Percentiles rank a stretch among this genome's conserved stretches.
Evolutionary conservation across 306 rosid species (phyloP).

Genomic region (Acmispon strigosus): DNA sequence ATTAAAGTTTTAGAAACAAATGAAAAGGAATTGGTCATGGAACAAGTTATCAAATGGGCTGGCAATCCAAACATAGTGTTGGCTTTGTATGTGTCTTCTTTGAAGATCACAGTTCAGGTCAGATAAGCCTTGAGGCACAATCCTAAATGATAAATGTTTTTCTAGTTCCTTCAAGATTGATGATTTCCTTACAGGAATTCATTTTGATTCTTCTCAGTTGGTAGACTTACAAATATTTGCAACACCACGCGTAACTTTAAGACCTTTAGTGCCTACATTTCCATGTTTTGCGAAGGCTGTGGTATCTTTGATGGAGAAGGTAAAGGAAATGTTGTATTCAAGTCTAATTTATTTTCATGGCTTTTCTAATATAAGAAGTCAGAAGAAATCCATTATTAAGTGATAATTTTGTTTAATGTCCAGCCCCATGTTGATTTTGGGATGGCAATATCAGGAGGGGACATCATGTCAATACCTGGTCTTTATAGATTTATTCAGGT

Average conservation of each 20-base stretch:
- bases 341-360: not conserved
- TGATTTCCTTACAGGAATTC: constrained; percentile 26
- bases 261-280: constrained; percentile 88
- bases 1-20: constrained; percentile 68
- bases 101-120: constrained; percentile 66
- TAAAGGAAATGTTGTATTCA: constrained; percentile 20
- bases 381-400: not conserved
- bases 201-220: constrained; percentile 50
- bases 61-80: constrained; percentile 76
- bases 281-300: constrained; percentile 78
- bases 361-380: not conserved
- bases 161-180: not conserved
- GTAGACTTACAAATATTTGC: constrained; percentile 80
- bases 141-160: constrained; percentile 1
- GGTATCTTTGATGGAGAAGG: constrained; percentile 87
- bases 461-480: constrained; percentile 87
- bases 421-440: constrained; percentile 96
- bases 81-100: constrained; percentile 44
- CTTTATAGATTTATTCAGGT: constrained; percentile 84
- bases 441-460: constrained; percentile 77
- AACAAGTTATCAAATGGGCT: constrained; percentile 79
- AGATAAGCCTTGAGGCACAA: constrained; percentile 23
- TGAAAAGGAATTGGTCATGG: constrained; percentile 82
- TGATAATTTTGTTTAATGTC: constrained; percentile 14
- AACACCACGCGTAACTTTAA: constrained; percentile 54